Conservation (phyloP, 2,329 filamentous ascomycete genomes). For the Elsinoe australis region DNA sequence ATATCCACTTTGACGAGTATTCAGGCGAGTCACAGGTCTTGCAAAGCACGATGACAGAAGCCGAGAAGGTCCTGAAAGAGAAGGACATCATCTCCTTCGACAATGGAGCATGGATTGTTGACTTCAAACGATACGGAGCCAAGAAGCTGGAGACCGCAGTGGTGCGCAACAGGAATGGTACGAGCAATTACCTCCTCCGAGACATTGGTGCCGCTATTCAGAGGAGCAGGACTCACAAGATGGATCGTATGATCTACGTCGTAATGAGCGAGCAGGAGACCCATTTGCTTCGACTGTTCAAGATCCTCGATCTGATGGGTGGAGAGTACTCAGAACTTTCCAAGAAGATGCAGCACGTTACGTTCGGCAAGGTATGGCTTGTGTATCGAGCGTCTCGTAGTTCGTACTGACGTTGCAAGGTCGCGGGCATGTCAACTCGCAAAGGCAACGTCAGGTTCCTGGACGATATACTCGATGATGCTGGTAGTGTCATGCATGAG, state of each 20-base stretch:
- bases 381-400: too few relatives aligned
- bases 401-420: too few relatives aligned
- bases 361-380: conserved; percentile 61
- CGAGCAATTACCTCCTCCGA: conserved; percentile 59
- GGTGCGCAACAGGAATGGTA: conserved; percentile 59
- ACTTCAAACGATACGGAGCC: conserved; percentile 57
- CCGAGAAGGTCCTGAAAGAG: conserved; percentile 51
- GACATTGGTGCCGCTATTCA: conserved; percentile 61
- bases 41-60: conserved; percentile 53
- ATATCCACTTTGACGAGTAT: conserved; percentile 59
- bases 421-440: conserved; percentile 57
- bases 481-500: conserved; percentile 92
- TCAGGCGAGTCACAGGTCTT: conserved; percentile 62
- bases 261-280: conserved; percentile 58
- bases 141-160: conserved; percentile 64
- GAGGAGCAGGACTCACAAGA: conserved; percentile 53
- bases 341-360: conserved; percentile 54
- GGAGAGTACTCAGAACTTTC: conserved; percentile 48
- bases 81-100: conserved; percentile 55
- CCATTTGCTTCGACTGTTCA: conserved; percentile 57
- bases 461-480: conserved; percentile 45
- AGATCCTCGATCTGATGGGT: conserved; percentile 55
- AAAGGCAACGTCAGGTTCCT: conserved; percentile 46
- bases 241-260: conserved; percentile 63
- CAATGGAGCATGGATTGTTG: conserved; percentile 60